These are phyloP conservation scores for Cyamopsis tetragonoloba DNA, from an alignment of 306 rosid genomes.

Conservation along the genomic window DNA sequence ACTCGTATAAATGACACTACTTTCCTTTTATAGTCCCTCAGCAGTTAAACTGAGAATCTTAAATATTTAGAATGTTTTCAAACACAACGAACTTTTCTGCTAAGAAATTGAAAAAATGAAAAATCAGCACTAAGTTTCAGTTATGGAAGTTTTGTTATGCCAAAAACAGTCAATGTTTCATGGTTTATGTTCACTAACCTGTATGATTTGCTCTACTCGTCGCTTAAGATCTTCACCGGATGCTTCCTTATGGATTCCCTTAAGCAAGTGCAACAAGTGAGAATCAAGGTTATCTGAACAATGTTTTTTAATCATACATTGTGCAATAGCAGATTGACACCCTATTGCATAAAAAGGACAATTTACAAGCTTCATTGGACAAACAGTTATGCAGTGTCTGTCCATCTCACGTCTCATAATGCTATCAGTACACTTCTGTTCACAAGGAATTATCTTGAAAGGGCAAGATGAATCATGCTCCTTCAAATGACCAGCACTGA, in stretches of 20 bases:
- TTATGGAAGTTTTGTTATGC: not conserved
- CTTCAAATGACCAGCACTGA: slow-evolving; percentile 48
- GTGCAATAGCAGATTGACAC: slow-evolving; percentile 56
- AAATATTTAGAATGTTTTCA: not conserved
- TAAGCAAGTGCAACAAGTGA: slow-evolving; percentile 59
- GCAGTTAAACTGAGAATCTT: not conserved
- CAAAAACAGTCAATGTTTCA: not conserved
- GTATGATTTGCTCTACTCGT: slow-evolving; percentile 50
- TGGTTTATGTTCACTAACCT: slow-evolving; percentile 40
- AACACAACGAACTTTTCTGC: not conserved
- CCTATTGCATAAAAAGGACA: slow-evolving; percentile 80
- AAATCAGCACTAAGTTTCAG: not conserved
- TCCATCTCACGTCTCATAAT: slow-evolving; percentile 89
- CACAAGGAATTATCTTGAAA: slow-evolving; percentile 76
- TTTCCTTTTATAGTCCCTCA: not conserved
- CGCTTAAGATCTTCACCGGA: slow-evolving; percentile 48
- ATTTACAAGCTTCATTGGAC: slow-evolving; percentile 84
- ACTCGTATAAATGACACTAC: not conserved
- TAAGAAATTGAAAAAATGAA: not conserved
- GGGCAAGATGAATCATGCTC: slow-evolving; percentile 71
- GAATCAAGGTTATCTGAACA: slow-evolving; percentile 45
- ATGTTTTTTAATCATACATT: slow-evolving; percentile 56
- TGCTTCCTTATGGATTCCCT: slow-evolving; percentile 52
- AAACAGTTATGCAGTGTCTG: slow-evolving; percentile 77
- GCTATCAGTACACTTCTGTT: slow-evolving; percentile 57